phyloP scores from a whole-genome alignment of 768 basidiomycete genomes.

The Trametopsis cervina region DNA sequence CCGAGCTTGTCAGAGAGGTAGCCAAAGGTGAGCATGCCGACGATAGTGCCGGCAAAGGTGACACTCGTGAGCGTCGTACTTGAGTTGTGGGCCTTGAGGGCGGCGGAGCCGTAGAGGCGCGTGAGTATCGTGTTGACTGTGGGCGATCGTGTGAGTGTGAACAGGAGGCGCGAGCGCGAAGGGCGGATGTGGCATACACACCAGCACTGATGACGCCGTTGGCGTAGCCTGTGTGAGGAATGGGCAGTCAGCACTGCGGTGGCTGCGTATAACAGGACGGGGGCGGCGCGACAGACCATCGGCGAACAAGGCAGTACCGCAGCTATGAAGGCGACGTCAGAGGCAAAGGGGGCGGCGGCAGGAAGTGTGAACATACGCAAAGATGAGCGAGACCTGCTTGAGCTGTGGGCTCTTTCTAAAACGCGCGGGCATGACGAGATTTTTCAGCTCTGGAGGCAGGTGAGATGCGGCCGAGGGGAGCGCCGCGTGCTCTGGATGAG shows the following conservation, averaged over 20 bases:
- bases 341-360: slow-evolving; percentile 8
- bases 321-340: slow-evolving; percentile 33
- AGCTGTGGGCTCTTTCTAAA: no score
- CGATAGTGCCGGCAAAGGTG: slow-evolving; percentile 77
- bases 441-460: no score
- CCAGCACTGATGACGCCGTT: slow-evolving; percentile 75
- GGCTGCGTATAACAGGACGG: not conserved
- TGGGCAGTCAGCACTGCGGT: not conserved
- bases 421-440: no score
- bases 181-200: slow-evolving; percentile 35
- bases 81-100: slow-evolving; percentile 52
- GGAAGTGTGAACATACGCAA: slow-evolving; percentile 53
- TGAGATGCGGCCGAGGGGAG: no score
- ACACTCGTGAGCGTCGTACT: slow-evolving; percentile 58
- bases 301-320: slow-evolving; percentile 84
- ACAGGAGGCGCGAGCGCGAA: not conserved
- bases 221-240: slow-evolving; percentile 52
- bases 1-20: slow-evolving; percentile 84
- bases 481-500: no score
- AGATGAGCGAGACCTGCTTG: slow-evolving; percentile 71
- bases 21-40: slow-evolving; percentile 81
- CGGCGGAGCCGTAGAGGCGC: slow-evolving; percentile 57
- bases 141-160: not conserved
- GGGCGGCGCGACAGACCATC: slow-evolving; percentile 44
- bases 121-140: slow-evolving; percentile 67